phyloP scores from a whole-genome alignment of 2,329 filamentous ascomycete genomes.

The Trichocomaceae sp. region DNA sequence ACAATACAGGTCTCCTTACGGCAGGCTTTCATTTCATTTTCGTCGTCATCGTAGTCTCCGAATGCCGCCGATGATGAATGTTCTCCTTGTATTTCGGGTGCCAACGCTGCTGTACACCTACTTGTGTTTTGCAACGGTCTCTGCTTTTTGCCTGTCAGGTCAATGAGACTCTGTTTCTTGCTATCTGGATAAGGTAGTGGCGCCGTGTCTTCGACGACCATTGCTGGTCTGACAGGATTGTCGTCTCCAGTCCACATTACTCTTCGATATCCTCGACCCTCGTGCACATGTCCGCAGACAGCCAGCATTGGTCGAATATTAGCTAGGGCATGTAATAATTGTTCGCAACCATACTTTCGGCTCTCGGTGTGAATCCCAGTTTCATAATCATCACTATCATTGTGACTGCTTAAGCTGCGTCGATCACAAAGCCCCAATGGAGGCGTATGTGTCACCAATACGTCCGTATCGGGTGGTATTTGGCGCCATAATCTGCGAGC shows the following conservation, averaged over 20 bases:
- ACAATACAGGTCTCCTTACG: conserved; percentile 64
- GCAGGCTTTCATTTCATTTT: conserved; percentile 14
- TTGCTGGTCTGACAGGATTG: neutral
- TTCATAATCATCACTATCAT: conserved; percentile 11
- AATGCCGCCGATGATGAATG: neutral
- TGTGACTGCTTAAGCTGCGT: conserved; percentile 17
- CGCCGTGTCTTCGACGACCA: neutral
- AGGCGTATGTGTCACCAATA: conserved; percentile 54
- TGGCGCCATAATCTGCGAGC: conserved; percentile 40
- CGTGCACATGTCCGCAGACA: conserved; percentile 56
- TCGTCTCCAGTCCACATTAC: conserved; percentile 40
- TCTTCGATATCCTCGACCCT: conserved; percentile 48
- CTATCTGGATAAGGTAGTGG: conserved; percentile 39
- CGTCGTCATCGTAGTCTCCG: conserved; percentile 6
- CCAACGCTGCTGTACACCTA: neutral
- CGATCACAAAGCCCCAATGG: conserved; percentile 45
- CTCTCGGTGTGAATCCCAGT: neutral
- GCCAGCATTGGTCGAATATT: conserved; percentile 45
- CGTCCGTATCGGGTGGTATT: conserved; percentile 47
- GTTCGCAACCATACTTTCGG: conserved; percentile 43
- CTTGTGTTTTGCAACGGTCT: conserved; percentile 28
- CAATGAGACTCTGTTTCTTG: conserved; percentile 50
- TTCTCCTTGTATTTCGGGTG: neutral
- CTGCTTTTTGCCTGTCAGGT: conserved; percentile 43
- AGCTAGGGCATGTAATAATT: conserved; percentile 40